Conservation (phyloP, 2,329 filamentous ascomycete species). For the Hirsutella minnesotensis region DNA sequence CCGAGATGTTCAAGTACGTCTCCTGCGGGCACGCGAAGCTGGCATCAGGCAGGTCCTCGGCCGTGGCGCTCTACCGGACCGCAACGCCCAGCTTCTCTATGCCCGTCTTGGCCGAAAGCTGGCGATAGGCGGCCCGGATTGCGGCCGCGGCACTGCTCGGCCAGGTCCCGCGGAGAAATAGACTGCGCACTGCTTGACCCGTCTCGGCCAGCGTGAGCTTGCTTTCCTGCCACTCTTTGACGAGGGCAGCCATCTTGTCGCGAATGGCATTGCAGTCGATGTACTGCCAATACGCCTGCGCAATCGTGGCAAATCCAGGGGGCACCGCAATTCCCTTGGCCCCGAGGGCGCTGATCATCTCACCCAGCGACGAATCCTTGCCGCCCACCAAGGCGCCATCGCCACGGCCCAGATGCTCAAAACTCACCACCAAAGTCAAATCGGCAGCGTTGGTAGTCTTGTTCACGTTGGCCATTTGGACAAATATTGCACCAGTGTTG, state of each 20-base stretch:
- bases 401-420: not conserved
- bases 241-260: constrained; percentile 14
- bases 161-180: constrained; percentile 20
- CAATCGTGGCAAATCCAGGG: constrained; percentile 22
- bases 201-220: constrained; percentile 17
- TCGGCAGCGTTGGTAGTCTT: too few relatives aligned
- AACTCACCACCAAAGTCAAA: not conserved
- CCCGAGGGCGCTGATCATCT: constrained; percentile 21
- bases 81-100: constrained; percentile 19
- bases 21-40: constrained; percentile 27
- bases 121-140: constrained; percentile 16
- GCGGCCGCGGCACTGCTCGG: constrained; percentile 14
- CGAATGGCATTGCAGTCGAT: constrained; percentile 19
- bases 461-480: too few relatives aligned
- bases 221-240: constrained; percentile 17
- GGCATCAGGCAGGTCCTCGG: constrained; percentile 25
- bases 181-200: constrained; percentile 14
- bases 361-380: constrained; percentile 25
- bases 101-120: constrained; percentile 12
- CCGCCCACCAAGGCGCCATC: constrained; percentile 16
- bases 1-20: constrained; percentile 22
- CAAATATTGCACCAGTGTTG: too few relatives aligned
- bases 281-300: constrained; percentile 20
- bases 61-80: constrained; percentile 25
- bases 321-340: constrained; percentile 18